These are phyloP conservation scores for Lichtheimia corymbifera DNA, from an alignment of 371 early-diverging fungal species.

Conservation along the genomic window DNA sequence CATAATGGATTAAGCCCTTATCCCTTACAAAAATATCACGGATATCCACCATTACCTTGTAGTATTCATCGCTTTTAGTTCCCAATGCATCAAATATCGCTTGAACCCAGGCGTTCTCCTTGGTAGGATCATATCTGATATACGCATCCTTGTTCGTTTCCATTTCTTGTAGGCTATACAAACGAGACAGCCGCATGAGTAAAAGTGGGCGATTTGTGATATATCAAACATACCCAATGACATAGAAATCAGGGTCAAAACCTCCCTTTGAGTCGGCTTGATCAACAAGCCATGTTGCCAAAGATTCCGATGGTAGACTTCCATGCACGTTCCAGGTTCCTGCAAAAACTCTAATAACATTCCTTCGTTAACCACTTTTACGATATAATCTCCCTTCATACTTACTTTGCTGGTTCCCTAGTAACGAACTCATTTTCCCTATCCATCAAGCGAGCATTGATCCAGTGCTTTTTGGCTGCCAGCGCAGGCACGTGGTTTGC, in stretches of 20 bases:
- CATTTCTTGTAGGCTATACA: conserved; percentile 82
- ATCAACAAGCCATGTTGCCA: conserved; percentile 70
- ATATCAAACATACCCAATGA: conserved; percentile 61
- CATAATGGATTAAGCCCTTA: no score
- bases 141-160: conserved; percentile 88
- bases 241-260: conserved; percentile 68
- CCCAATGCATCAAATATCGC: conserved; percentile 72
- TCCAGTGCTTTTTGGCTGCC: conserved; percentile 61
- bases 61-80: conserved; percentile 44
- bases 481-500: neutral
- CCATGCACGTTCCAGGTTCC: conserved; percentile 96
- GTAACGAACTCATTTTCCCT: conserved; percentile 55
- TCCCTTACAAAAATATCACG: neutral
- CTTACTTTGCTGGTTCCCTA: conserved; percentile 52
- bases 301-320: conserved; percentile 54
- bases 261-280: conserved; percentile 34
- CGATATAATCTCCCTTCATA: no score
- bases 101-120: conserved; percentile 79
- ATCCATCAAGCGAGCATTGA: conserved; percentile 54
- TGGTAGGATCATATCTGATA: conserved; percentile 71
- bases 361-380: no score
- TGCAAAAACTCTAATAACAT: conserved; percentile 61
- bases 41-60: conserved; percentile 39
- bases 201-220: neutral
- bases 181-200: neutral